Base-by-base conservation (phyloP, 2,329 filamentous ascomycete genomes). In the Colletotrichum sp. region DNA sequence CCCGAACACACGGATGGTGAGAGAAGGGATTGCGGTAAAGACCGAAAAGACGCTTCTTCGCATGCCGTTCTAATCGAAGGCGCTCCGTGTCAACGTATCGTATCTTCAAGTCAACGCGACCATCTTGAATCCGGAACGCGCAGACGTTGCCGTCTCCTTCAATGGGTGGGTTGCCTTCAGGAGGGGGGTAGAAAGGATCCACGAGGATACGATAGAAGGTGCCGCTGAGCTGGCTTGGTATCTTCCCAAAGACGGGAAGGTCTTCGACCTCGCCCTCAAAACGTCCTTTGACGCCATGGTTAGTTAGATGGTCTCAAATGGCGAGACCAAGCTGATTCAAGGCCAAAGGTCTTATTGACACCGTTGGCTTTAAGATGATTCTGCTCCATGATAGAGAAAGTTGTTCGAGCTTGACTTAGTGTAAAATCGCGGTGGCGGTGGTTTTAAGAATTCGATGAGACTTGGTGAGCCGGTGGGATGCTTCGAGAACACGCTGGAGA, bases 1-100 rank as follows among this genome's bases (percentile, higher is more conserved):
- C 82, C 15, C 76, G 72, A 12, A 78, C 78, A 57, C 77, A 80
- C 6, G 79, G 79, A 51, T 81, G 77, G 73, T 84, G 82, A 12
- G 83, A 84, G 74, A 77, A 84, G 38, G 79, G 81, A 73, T 85
- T 85, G n/a, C 83, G 80, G 70, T 85, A 85, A 63, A 82, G 82
- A 0, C 83, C 82, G 73, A 78, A 70, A 4, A 84, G 61, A 0
- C 82, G 79, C 2, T 78, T 77, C 8, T 80, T 73, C 0, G 84
- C 83, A 29, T 82, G 76, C 5, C 82, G 72, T 67, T 87, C 85
- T 1, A 80, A 77, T 2, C 78, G 71, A 15, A 84, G 84, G 34
- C 84, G 83, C 43, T 86, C 84, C 0, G 85, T 87, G 36, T 81
- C 77, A 1, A 87, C 81, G 55, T 83, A 86, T 24, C 77, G 76